Evolutionary conservation across 495 filamentous ascomycete species (phyloP).

Genomic region (Xylaria grammica): DNA sequence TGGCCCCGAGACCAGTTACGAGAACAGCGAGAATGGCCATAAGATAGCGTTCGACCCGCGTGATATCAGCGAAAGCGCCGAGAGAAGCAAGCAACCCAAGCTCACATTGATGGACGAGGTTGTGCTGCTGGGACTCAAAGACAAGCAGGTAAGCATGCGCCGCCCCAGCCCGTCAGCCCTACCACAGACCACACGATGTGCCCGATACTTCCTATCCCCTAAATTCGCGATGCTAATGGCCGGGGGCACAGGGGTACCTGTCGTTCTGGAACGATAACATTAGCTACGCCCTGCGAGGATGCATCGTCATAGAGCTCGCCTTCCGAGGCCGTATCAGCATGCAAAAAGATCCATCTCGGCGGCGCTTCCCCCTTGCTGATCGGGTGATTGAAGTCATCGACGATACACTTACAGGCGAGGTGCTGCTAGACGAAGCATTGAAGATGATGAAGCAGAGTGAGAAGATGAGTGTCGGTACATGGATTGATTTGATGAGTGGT

Average conservation of each 20-base stretch:
- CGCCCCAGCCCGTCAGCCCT: slow-evolving; percentile 28
- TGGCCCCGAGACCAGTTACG: slow-evolving; percentile 87
- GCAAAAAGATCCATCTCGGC: slow-evolving; percentile 93
- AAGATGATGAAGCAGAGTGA: slow-evolving; percentile 99
- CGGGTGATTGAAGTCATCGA: slow-evolving; percentile 95
- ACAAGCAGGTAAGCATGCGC: slow-evolving; percentile 81
- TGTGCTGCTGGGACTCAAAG: slow-evolving; percentile 90
- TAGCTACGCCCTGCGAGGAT: slow-evolving; percentile 94
- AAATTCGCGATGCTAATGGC: slow-evolving; percentile 14
- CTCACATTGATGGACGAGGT: slow-evolving; percentile 99
- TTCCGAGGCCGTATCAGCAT: slow-evolving; percentile 96
- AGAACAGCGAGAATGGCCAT: slow-evolving; percentile 92
- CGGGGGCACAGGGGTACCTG: slow-evolving; percentile 76
- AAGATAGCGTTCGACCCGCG: slow-evolving; percentile 98
- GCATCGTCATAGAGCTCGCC: slow-evolving; percentile 96
- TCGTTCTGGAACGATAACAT: slow-evolving; percentile 99
- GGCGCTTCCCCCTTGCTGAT: slow-evolving; percentile 91
- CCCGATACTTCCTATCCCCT: neutral
- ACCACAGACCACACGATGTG: slow-evolving; percentile 21
- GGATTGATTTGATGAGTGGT: slow-evolving; percentile 99
- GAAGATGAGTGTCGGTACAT: slow-evolving; percentile 98
- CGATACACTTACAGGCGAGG: slow-evolving; percentile 95
- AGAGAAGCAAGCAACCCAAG: slow-evolving; percentile 97
- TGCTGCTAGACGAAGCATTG: slow-evolving; percentile 94
- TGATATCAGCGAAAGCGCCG: slow-evolving; percentile 95